Base-by-base conservation (phyloP, 768 basidiomycete species). In the Phylloporus sp. region DNA sequence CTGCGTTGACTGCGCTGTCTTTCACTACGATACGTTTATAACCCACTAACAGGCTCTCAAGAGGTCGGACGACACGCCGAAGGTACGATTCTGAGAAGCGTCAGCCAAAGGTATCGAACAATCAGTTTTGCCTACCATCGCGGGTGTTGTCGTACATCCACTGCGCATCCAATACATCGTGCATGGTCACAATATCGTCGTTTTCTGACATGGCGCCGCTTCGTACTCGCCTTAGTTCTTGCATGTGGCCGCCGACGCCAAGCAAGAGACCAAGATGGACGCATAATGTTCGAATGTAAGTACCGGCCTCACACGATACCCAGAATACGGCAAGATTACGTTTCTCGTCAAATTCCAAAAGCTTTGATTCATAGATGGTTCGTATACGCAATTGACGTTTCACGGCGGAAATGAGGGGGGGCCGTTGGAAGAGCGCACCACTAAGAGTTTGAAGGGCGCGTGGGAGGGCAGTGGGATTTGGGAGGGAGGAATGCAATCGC, bases 231-330 rank as follows among this genome's bases (percentile, higher is more conserved):
- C 96, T 78, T 48, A 99, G 77, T 67, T 99, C 96, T 71, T 99
- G 95, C 96, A 99, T 99, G 69, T 99, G 96, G n/a, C 94, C 96
- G 20, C 96, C 96, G 23, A 98, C 95, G 51, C 96, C 96, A 29
- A 97, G 74, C 33, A 99, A 51, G 42, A 99, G 76, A 48, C 96
- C 96, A 44, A 99, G 72, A 69, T 99, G 96, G 13, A 99, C 96
- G 66, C 96, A 99, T 36, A 99, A 77, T 1, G 96, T 99, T 65
- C 96, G 86, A 56, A 90, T 90, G 55, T 90, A 90, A n/a, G 88
- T 90, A 49, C 96, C 96, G 29, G 96, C 96, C 66, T 99, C 96
- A 65, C 96, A 99, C 18, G 89, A 92, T 20, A 97, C 96, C 91
- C 92, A 95, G 74, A 98, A 99, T 17, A 99, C 94, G 32, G 81